Conservation (phyloP, 371 early-diverging fungal genomes). For the Conidiobolus incongruus region DNA sequence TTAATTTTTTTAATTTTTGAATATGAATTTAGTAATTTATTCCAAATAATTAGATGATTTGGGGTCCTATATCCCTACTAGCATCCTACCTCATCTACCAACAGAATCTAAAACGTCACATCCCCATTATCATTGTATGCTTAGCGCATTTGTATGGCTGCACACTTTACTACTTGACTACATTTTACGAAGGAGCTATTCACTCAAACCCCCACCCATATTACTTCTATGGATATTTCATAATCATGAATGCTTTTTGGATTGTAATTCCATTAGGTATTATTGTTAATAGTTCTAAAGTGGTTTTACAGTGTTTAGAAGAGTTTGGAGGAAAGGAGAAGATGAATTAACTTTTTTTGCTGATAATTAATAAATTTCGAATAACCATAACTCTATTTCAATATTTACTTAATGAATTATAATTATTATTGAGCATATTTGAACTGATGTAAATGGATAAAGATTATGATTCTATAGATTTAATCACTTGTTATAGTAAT, state of each 20-base stretch:
- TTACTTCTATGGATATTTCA: not conserved
- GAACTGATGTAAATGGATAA: no score
- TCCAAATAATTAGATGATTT: slow-evolving; percentile 1
- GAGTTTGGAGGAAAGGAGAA: no score
- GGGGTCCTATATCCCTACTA: not conserved
- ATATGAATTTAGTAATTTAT: not conserved
- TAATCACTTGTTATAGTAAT: no score
- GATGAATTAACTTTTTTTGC: no score
- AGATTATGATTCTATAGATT: no score
- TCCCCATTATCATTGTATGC: not conserved
- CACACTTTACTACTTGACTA: not conserved
- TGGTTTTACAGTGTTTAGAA: no score
- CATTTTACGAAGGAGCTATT: not conserved
- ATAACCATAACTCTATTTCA: no score
- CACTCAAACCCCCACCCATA: not conserved
- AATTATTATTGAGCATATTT: no score
- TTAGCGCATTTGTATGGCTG: slow-evolving; percentile 2
- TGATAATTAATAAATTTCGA: no score
- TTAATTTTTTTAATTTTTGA: not conserved
- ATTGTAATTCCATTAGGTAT: not conserved
- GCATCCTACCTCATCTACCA: not conserved
- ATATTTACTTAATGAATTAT: no score
- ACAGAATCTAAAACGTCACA: not conserved
- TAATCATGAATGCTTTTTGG: slow-evolving; percentile 1
- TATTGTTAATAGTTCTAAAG: no score